Evolutionary conservation across 495 filamentous ascomycete genomes (phyloP), one percentile per base, ranked within the genome.

Genomic region (Aspergillus homomorphus): DNA sequence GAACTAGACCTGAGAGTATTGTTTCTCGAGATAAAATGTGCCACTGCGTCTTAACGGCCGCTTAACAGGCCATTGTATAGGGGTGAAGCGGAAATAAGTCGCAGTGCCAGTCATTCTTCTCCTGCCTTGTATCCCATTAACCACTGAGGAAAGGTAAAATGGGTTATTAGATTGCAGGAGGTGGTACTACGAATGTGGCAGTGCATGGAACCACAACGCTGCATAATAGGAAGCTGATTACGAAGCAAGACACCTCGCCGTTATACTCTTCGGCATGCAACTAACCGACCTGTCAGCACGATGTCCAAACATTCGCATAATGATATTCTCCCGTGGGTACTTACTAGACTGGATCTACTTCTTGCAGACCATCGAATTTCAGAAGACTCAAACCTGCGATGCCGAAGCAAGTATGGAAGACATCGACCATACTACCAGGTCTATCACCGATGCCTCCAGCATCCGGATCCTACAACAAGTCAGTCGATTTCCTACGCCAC

Each of bases 401-500:
- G 42, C 89, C 92, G 73, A 98, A 98, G 42, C 82, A 62, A 0
- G 94, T 98, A 69, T 98, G 94, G 74, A 96, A 98, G 43, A 98
- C 92, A 81, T 98, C 94, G 42, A 96, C 93, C 86, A 93, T 89
- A 68, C 98, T 83, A 19, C 89, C 92, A 19, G 93, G 94, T 60
- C 94, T 79, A 77, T 98, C 94, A 8, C 92, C 87, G 62, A 98
- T 80, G 15, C 94, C 94, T 24, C 94, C 94, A 38, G 81, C 70
- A 57, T 96, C 88, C 1, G 83, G 76, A 67, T 98, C 94, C 81
- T 98, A 30, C 0, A 33, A 16, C 1, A 22, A 10, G 45, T 77
- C 49, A 77, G 64, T 38, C 16, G 43, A 53, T n/a, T 46, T n/a
- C 10, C 16, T 19, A 49, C 9, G 38, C 5, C 15, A 20, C 22